Evolutionary conservation across 768 basidiomycete genomes (phyloP), one percentile per base, ranked within the genome.

Genomic region (Russula earlei): DNA sequence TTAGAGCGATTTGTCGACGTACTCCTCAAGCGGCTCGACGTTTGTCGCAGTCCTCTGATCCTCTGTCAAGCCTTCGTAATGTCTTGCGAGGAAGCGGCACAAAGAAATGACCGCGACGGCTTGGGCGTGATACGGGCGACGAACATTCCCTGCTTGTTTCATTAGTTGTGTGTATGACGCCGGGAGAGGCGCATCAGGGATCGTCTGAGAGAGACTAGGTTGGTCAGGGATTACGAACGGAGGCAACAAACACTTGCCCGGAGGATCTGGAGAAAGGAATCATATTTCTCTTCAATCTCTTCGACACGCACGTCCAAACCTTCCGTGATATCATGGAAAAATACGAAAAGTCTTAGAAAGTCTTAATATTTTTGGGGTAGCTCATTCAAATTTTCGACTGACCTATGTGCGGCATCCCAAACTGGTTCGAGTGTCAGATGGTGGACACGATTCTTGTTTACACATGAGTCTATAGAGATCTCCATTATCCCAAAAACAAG

Each of bases 121-220:
- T 36, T 54, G 57, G 10, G 57, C 57, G 34, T 49, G 52, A 44
- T 58, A 49, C 15, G 57, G 57, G 11, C 52, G 57, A 19, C 57
- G 57, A 17, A 58, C 49, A 37, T 38, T 54, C 29, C 57, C 57
- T 3, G 52, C 47, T 44, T 58, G 57, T 15, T 54, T 58, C 57
- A 58, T 54, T 31, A 58, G 24, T 20, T 58, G 52, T 15, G 48
- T 58, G 22, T 58, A 58, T 25, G 57, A 15, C 17, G 25, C 34
- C 1, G 57, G 57, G 29, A 58, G 57, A 9, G 57, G 57, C 15
- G 57, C 57, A 49, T 58, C 57, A 17, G 57, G 57, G 22, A 58
- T 58, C 27, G 47, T 58, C 57, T 58, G 27, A 17, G 22, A 17
- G 22, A 24, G 19, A 17, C 17, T 22, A 44, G 5, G 14, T 49